These are phyloP conservation scores for Citrus cavaleriei DNA, from an alignment of 345 rosid species.

Conservation along the genomic window DNA sequence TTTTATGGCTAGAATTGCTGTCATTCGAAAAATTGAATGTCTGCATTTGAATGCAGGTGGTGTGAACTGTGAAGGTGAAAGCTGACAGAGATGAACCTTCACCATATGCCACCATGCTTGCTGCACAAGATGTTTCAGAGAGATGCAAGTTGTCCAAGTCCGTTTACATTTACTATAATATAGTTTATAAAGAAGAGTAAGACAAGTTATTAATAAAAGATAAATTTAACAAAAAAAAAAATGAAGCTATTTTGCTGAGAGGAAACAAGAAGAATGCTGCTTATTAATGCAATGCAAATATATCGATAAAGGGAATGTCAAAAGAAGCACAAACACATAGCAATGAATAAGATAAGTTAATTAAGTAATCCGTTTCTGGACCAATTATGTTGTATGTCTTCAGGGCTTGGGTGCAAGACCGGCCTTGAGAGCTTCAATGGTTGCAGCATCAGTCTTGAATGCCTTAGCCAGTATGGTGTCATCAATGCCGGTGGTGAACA, in stretches of 20 bases:
- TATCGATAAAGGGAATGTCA: not conserved
- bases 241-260: not conserved
- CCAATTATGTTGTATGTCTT: not conserved
- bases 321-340: not conserved
- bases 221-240: not conserved
- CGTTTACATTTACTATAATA: not conserved
- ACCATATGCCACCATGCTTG: conserved; percentile 46
- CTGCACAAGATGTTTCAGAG: conserved; percentile 41
- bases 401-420: conserved; percentile 22
- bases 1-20: not conserved
- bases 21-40: not conserved
- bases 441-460: conserved; percentile 29
- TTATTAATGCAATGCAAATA: not conserved
- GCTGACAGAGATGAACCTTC: conserved; percentile 48
- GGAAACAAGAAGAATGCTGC: not conserved
- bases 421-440: conserved; percentile 23
- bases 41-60: conserved; percentile 18
- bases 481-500: conserved; percentile 29
- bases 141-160: conserved; percentile 24
- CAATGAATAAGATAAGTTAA: not conserved
- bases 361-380: not conserved
- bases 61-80: conserved; percentile 48
- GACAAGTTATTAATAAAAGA: not conserved
- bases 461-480: conserved; percentile 28
- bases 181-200: too few relatives aligned